Conservation (phyloP, 1,284 basidiomycete genomes). For the Rhodotorula sp. region DNA sequence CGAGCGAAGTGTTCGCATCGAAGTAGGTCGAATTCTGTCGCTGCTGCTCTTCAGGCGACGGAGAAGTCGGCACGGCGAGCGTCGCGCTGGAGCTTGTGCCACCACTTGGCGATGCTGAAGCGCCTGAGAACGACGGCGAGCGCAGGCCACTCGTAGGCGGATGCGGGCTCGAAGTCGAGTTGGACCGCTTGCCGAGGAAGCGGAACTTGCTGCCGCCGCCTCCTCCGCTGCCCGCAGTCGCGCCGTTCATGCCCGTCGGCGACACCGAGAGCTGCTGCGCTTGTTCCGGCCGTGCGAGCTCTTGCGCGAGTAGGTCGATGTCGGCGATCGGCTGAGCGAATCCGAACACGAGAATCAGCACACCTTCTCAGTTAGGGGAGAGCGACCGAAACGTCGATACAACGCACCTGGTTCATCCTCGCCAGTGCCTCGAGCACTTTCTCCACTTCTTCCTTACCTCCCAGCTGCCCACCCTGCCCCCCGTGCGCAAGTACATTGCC, state of each 20-base stretch:
- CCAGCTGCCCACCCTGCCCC: too few species aligned
- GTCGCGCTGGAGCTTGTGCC: neutral
- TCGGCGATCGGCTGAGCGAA: constrained; percentile 36
- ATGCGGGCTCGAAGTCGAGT: constrained; percentile 7
- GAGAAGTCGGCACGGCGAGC: neutral
- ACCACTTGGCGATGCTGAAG: neutral
- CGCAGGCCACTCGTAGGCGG: neutral
- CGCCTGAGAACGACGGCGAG: constrained; percentile 9
- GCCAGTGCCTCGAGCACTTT: neutral
- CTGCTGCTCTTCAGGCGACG: neutral
- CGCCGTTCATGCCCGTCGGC: neutral
- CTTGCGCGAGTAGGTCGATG: constrained; percentile 35
- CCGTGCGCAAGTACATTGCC: neutral
- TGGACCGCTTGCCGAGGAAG: constrained; percentile 32
- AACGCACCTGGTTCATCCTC: neutral
- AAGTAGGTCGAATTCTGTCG: constrained; percentile 6
- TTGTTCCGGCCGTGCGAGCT: constrained; percentile 12
- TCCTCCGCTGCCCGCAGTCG: neutral
- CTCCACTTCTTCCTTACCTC: neutral
- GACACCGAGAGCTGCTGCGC: neutral
- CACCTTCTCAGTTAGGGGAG: neutral
- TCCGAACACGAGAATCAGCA: neutral
- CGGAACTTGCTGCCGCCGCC: constrained; percentile 19
- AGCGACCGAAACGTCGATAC: neutral
- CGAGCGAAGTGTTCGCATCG: neutral